phyloP scores from a whole-genome alignment of 352 stramenopile species.

The Phytophthora pisi region DNA sequence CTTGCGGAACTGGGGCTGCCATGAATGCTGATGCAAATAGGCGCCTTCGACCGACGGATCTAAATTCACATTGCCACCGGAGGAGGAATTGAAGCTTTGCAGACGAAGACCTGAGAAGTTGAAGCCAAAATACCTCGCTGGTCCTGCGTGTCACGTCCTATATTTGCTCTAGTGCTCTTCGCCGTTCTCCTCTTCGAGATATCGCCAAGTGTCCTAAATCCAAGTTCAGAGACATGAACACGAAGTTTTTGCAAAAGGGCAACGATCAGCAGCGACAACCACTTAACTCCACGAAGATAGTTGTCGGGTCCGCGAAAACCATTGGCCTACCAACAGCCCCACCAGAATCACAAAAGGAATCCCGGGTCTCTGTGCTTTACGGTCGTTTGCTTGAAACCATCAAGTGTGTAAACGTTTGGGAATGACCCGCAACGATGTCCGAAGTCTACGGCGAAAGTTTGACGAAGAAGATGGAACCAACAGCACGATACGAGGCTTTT shows the following conservation, averaged over 20 bases:
- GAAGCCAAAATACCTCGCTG: neutral
- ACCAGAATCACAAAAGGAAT: neutral
- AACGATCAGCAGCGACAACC: neutral
- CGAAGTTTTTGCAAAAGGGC: neutral
- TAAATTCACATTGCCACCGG: neutral
- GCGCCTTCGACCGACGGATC: neutral
- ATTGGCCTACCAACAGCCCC: neutral
- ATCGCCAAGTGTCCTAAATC: neutral
- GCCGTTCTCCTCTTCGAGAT: neutral
- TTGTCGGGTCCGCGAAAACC: slow-evolving; percentile 2
- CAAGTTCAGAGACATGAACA: neutral
- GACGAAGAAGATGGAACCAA: slow-evolving; percentile 31
- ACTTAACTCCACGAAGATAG: slow-evolving; percentile 6
- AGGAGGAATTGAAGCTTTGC: neutral
- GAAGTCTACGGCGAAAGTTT: slow-evolving; percentile 30
- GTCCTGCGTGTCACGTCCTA: neutral
- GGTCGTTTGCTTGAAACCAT: slow-evolving; percentile 21
- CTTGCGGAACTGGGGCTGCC: neutral
- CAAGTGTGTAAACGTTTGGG: slow-evolving; percentile 32
- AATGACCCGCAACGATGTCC: slow-evolving; percentile 34
- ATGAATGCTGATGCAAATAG: neutral
- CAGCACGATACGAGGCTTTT: slow-evolving; percentile 42
- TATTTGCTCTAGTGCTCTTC: neutral
- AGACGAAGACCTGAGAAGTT: neutral
- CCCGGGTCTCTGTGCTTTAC: neutral